Evolutionary conservation across 305 asterid genomes (phyloP), one percentile per base, ranked within the genome.

Genomic region (Fraxinus baroniana): DNA sequence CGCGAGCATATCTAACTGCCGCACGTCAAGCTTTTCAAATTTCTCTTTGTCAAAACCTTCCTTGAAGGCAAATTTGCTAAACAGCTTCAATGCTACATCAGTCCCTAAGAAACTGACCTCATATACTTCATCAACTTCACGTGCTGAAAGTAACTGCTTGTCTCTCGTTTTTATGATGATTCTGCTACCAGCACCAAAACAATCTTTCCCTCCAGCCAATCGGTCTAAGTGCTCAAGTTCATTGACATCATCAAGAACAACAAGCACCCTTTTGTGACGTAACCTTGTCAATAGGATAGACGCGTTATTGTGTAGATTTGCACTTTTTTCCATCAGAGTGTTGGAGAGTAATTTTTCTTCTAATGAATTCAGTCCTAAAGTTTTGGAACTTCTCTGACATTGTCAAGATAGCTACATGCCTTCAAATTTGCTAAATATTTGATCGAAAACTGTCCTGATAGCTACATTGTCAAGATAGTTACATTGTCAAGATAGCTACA

Each of bases 211-310:
- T 26, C 70, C 55, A 66, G 79, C 55, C 33, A 82, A 26, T 35
- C 37, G 46, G 5, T 82, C 76, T n/a, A 83, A 57, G 13, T 77
- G 85, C 1, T 83, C 46, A 22, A 44, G 2, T 4, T 71, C n/a
- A 20, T 83, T 66, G 24, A 81, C 68, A 35, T 81, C 77, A 37
- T 81, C 77, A n/a, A 81, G 76, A n/a, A 81, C 80, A 20, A 81
- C 8, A 3, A 81, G 80, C 20, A 81, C 74, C 39, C 74, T 35
- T 83, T 79, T 78, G 62, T 9, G 22, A 64, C 49, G 4, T 62
- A 82, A 37, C n/a, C 62, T 57, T 15, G 30, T 2, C 3, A n/a
- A 6, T n/a, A 60, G 70, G 12, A 60, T 18, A 60, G 28, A 20
- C 0, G 28, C 6, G 28, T 20, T 60, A 20, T 18, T 60, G 70